A percentile compares a stretch with the other conserved stretches of the same genome.
These are phyloP conservation scores for Alternaria arbusti DNA, from an alignment of 2,329 filamentous ascomycete genomes.

Conservation along the genomic window DNA sequence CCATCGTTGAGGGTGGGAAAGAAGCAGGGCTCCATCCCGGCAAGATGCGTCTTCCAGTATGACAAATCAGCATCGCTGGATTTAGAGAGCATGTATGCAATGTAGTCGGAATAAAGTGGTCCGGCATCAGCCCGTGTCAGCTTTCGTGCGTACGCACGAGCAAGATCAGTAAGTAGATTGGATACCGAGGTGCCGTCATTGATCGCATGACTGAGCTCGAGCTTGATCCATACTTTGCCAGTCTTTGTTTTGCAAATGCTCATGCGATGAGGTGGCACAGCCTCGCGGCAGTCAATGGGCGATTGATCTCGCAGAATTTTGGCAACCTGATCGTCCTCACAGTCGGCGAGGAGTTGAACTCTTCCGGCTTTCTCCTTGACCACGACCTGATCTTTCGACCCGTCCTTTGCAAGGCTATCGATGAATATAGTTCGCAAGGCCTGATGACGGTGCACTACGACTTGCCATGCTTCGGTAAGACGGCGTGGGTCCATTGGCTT, in stretches of 20 bases:
- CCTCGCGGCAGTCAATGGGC: conserved; percentile 36
- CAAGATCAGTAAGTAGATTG: conserved; percentile 56
- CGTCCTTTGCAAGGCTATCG: conserved; percentile 42
- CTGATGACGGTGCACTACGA: conserved; percentile 43
- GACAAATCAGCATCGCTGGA: conserved; percentile 43
- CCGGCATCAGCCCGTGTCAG: conserved; percentile 44
- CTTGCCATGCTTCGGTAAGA: conserved; percentile 43
- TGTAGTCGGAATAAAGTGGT: conserved; percentile 49
- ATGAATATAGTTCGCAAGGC: conserved; percentile 43
- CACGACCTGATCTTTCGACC: conserved; percentile 42
- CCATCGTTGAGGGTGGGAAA: conserved; percentile 52
- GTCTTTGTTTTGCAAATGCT: conserved; percentile 52
- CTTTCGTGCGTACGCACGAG: conserved; percentile 54
- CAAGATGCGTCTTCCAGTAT: conserved; percentile 56
- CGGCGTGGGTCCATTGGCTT: conserved; percentile 28
- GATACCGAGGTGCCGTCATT: conserved; percentile 60
- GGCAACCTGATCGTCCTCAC: conserved; percentile 25
- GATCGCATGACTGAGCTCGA: conserved; percentile 60
- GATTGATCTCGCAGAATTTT: conserved; percentile 26
- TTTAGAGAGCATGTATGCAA: conserved; percentile 38
- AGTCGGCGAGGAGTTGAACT: conserved; percentile 32
- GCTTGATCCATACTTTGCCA: conserved; percentile 51
- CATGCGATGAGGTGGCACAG: conserved; percentile 54
- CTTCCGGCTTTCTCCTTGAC: conserved; percentile 35
- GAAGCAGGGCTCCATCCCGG: conserved; percentile 54